phyloP scores from a whole-genome alignment of 352 stramenopile species.

The Phytopythium cucurbitacearum region DNA sequence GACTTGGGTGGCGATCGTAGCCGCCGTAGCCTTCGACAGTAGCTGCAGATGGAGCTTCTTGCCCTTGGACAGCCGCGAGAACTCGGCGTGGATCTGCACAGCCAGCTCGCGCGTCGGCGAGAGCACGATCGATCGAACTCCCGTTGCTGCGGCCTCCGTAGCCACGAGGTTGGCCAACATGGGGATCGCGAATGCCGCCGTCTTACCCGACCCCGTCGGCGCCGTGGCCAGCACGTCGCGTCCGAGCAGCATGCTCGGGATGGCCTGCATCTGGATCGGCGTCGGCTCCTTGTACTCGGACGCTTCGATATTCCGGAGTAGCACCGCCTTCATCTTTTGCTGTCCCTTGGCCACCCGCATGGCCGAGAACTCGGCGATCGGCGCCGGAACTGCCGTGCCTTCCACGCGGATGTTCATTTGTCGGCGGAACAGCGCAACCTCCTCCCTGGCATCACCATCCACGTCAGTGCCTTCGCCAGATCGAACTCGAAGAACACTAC shows the following conservation, averaged over 20 bases:
- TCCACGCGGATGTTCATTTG: constrained; percentile 81
- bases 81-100: constrained; percentile 96
- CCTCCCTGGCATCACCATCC: constrained; percentile 25
- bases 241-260: constrained; percentile 84
- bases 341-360: constrained; percentile 62
- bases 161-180: constrained; percentile 75
- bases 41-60: constrained; percentile 87
- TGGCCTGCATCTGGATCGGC: constrained; percentile 98
- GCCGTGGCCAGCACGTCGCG: constrained; percentile 95
- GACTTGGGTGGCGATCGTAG: constrained; percentile 61
- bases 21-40: constrained; percentile 91
- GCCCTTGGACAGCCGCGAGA: constrained; percentile 85
- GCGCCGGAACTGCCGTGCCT: constrained; percentile 53
- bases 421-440: constrained; percentile 57
- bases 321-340: constrained; percentile 55
- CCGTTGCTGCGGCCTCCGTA: constrained; percentile 9
- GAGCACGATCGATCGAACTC: constrained; percentile 93
- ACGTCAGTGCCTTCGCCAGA: too few species aligned
- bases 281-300: constrained; percentile 98
- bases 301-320: constrained; percentile 80
- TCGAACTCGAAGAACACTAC: not conserved
- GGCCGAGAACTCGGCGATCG: constrained; percentile 68
- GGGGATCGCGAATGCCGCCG: constrained; percentile 96
- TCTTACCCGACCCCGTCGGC: constrained; percentile 98
- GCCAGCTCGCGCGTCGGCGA: constrained; percentile 97